Percentiles rank a stretch among this genome's conserved stretches.
These are phyloP conservation scores for Orbilia quercus DNA, from an alignment of 2,329 filamentous ascomycete genomes.

Conservation along the genomic window DNA sequence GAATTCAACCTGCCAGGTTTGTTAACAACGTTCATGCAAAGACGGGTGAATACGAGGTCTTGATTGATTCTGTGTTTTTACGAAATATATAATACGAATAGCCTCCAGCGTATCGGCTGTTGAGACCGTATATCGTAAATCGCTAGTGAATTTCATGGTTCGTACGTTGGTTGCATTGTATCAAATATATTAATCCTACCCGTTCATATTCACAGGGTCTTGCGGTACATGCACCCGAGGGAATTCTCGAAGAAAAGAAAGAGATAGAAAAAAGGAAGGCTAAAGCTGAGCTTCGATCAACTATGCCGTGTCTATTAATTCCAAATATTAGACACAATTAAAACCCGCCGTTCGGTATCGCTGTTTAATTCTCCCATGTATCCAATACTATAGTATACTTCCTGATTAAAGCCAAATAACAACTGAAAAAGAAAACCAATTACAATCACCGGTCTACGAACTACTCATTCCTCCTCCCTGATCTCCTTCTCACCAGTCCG, in stretches of 20 bases:
- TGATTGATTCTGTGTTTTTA: slow-evolving; percentile 20
- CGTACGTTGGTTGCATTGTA: slow-evolving; percentile 30
- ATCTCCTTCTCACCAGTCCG: slow-evolving; percentile 43
- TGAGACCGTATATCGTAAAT: slow-evolving; percentile 14
- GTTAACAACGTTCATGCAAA: slow-evolving; percentile 35
- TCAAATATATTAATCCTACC: slow-evolving; percentile 49
- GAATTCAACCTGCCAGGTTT: neutral
- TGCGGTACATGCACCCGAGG: neutral
- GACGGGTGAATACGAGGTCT: slow-evolving; percentile 28
- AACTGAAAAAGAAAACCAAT: neutral
- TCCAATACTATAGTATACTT: neutral
- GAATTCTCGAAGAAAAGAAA: slow-evolving; percentile 36
- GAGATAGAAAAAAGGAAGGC: slow-evolving; percentile 5
- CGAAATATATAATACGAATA: slow-evolving; percentile 13
- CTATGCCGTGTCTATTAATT: slow-evolving; percentile 1
- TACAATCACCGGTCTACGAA: too few relatives aligned
- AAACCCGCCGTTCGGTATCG: neutral
- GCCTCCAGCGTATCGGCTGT: slow-evolving; percentile 21
- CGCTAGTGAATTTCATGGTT: slow-evolving; percentile 24
- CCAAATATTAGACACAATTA: slow-evolving; percentile 27
- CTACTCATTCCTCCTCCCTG: slow-evolving; percentile 45
- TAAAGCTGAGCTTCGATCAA: slow-evolving; percentile 2
- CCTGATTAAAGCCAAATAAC: neutral
- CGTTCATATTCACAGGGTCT: slow-evolving; percentile 7
- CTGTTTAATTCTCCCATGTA: neutral